Evolutionary conservation across 164 flowering plant species (phyloP).

Genomic region (Liquidambar formosana): DNA sequence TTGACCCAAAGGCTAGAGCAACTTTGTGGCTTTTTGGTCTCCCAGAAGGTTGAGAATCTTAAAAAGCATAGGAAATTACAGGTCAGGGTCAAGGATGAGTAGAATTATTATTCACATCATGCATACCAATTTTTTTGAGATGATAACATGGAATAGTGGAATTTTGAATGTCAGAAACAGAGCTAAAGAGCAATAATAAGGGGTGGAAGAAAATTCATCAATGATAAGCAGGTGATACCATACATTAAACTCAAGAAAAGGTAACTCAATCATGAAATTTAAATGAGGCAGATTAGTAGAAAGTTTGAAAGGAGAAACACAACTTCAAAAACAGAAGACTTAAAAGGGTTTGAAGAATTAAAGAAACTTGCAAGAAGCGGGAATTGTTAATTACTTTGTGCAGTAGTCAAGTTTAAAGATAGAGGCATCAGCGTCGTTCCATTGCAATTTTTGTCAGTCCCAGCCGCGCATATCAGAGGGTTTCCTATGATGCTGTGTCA

Average conservation of each 20-base stretch:
- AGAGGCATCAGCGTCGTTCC: slow-evolving; percentile 48
- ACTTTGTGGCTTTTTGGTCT: slow-evolving; percentile 55
- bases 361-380: slow-evolving; percentile 4
- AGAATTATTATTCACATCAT: neutral
- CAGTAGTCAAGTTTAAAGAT: slow-evolving; percentile 40
- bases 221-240: no score
- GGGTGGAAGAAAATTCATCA: no score
- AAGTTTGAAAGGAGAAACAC: no score
- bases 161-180: neutral
- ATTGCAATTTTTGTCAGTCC: slow-evolving; percentile 53
- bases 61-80: slow-evolving; percentile 5
- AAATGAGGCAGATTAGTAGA: neutral
- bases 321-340: no score
- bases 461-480: slow-evolving; percentile 63
- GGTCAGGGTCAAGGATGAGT: neutral
- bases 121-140: neutral
- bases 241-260: neutral
- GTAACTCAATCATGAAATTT: neutral
- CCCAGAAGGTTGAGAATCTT: slow-evolving; percentile 49
- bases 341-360: no score
- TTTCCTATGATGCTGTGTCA: slow-evolving; percentile 70
- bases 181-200: no score
- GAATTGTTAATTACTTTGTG: slow-evolving; percentile 55
- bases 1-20: slow-evolving; percentile 75
- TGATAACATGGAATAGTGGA: neutral